Percentiles rank a stretch among this genome's conserved stretches.
These are phyloP conservation scores for Talaromyces verruculosus DNA, from an alignment of 2,329 filamentous ascomycete genomes.

Conservation along the genomic window DNA sequence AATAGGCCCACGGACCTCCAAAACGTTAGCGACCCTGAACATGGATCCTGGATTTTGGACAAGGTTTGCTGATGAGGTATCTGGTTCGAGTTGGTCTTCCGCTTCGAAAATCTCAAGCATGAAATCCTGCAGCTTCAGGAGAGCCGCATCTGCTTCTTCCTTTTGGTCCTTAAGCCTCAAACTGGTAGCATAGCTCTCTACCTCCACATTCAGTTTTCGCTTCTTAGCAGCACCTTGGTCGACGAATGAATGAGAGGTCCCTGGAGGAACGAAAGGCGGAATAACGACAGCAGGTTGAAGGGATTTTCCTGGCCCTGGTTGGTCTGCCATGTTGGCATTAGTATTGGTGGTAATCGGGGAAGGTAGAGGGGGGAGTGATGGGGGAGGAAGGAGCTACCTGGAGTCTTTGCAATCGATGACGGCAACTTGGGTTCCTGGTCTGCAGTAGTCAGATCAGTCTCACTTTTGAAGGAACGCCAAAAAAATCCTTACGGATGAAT, in stretches of 20 bases:
- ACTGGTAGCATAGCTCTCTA: slow-evolving; percentile 58
- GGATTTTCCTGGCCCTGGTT: slow-evolving; percentile 20
- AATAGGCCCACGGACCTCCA: slow-evolving; percentile 44
- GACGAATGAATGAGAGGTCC: slow-evolving; percentile 42
- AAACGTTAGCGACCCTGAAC: slow-evolving; percentile 44
- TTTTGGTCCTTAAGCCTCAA: slow-evolving; percentile 70
- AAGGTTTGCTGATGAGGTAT: slow-evolving; percentile 45
- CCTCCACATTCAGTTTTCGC: slow-evolving; percentile 57
- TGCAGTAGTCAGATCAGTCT: slow-evolving; percentile 23
- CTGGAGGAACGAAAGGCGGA: slow-evolving; percentile 45
- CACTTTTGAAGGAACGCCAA: not conserved
- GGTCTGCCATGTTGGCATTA: slow-evolving; percentile 26
- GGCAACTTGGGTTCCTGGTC: slow-evolving; percentile 30
- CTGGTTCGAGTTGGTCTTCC: slow-evolving; percentile 66
- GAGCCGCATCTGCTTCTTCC: slow-evolving; percentile 73
- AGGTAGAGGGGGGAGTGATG: not conserved
- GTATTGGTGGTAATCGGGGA: not conserved
- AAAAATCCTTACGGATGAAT: slow-evolving; percentile 42
- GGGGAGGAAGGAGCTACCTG: slow-evolving; percentile 23
- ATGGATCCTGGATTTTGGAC: slow-evolving; percentile 52
- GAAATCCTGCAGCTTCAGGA: slow-evolving; percentile 68
- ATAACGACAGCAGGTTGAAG: slow-evolving; percentile 50
- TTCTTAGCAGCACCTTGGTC: slow-evolving; percentile 35
- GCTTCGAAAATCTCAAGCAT: slow-evolving; percentile 73
- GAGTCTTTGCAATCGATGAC: slow-evolving; percentile 22